These are phyloP conservation scores for Aspergillus sp. DNA, from an alignment of 2,329 filamentous ascomycete genomes.

Conservation along the genomic window DNA sequence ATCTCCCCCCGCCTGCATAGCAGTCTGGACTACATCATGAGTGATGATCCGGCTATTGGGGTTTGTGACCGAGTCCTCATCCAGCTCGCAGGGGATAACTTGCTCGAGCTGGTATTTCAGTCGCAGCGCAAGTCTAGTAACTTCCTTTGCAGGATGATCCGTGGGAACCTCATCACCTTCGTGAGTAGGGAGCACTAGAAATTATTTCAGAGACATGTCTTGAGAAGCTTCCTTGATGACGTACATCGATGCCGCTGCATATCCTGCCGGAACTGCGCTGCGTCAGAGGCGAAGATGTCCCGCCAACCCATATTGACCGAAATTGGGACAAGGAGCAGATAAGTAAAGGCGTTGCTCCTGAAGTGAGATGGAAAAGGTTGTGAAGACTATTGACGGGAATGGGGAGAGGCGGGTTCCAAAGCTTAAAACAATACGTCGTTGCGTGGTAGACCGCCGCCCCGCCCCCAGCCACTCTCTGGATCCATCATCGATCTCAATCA, in stretches of 20 bases:
- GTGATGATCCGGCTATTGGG: slow-evolving; percentile 88
- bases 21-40: slow-evolving; percentile 72
- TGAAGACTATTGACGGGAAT: neutral
- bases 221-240: slow-evolving; percentile 21
- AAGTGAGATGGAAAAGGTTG: neutral
- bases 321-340: neutral
- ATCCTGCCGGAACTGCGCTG: slow-evolving; percentile 31
- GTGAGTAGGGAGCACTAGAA: slow-evolving; percentile 45
- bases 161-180: slow-evolving; percentile 49
- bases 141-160: slow-evolving; percentile 72
- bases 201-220: slow-evolving; percentile 12
- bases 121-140: slow-evolving; percentile 85
- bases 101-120: slow-evolving; percentile 89
- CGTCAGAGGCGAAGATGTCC: slow-evolving; percentile 31
- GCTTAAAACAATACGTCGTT: neutral
- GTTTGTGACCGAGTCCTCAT: slow-evolving; percentile 69
- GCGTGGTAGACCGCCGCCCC: neutral
- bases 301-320: slow-evolving; percentile 39
- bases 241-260: slow-evolving; percentile 44
- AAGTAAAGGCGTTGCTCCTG: neutral
- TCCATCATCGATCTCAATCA: neutral
- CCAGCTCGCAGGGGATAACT: slow-evolving; percentile 85
- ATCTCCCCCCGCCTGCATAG: slow-evolving; percentile 74
- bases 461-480: slow-evolving; percentile 8
- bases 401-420: neutral